Evolutionary conservation across 352 stramenopile genomes (phyloP).

Genomic region (Phytophthora sp.): DNA sequence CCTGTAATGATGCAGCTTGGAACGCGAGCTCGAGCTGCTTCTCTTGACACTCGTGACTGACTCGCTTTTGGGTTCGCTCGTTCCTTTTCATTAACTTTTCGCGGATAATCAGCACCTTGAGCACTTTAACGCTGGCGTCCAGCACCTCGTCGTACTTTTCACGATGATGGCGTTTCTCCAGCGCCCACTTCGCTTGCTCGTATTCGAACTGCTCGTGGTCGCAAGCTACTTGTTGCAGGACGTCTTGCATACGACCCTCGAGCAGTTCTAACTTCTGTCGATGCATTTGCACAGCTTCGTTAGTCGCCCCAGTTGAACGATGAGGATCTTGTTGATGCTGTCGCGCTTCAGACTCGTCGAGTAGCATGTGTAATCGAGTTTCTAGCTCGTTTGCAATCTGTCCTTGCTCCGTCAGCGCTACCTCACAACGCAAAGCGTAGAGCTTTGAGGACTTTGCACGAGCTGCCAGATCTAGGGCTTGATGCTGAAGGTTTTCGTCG

Average conservation of each 20-base stretch:
- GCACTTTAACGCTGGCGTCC: constrained; percentile 64
- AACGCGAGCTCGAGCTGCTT: constrained; percentile 26
- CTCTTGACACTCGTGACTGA: constrained; percentile 18
- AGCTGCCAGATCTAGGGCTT: constrained; percentile 39
- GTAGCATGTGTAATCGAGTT: constrained; percentile 48
- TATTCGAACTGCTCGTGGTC: constrained; percentile 73
- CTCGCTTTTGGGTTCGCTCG: constrained; percentile 38
- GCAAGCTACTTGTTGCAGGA: constrained; percentile 62
- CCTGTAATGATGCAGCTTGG: constrained; percentile 24
- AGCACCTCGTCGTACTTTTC: constrained; percentile 69
- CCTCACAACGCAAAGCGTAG: constrained; percentile 44
- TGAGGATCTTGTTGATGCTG: not conserved
- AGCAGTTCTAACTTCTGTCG: constrained; percentile 58
- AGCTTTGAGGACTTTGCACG: constrained; percentile 53
- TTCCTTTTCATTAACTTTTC: constrained; percentile 70
- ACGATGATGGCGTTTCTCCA: constrained; percentile 54
- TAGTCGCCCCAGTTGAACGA: not conserved
- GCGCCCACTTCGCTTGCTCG: constrained; percentile 61
- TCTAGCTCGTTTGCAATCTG: constrained; percentile 30
- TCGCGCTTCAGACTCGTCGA: constrained; percentile 40
- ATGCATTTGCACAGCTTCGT: constrained; percentile 34
- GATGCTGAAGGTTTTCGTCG: constrained; percentile 10
- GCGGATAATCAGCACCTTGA: constrained; percentile 69
- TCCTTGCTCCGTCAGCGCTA: constrained; percentile 39
- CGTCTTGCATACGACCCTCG: constrained; percentile 53